phyloP scores from a whole-genome alignment of 176 grass and related monocot species.

The Oryza longistaminata region DNA sequence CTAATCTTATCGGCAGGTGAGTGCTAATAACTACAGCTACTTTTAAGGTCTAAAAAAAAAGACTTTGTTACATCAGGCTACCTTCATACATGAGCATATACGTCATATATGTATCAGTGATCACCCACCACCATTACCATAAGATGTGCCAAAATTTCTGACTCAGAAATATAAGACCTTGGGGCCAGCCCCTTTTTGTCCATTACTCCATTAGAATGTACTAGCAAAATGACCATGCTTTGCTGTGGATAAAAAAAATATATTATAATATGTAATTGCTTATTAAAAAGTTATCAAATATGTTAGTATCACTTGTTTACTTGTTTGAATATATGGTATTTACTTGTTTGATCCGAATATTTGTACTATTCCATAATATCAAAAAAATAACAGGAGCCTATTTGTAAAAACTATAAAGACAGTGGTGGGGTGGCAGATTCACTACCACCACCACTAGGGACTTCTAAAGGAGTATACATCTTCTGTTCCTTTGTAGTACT shows the following conservation, averaged over 20 bases:
- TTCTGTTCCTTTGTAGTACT: background rate
- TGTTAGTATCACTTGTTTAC: too few relatives aligned
- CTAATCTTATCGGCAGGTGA: slow-evolving; percentile 3
- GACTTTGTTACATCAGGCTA: background rate
- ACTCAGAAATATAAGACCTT: background rate
- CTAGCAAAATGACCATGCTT: too few relatives aligned
- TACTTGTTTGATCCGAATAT: too few relatives aligned
- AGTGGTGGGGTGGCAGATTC: too few relatives aligned
- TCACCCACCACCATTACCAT: background rate
- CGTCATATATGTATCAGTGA: background rate
- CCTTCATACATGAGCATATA: background rate
- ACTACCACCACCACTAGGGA: too few relatives aligned
- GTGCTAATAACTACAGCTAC: background rate
- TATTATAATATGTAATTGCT: too few relatives aligned
- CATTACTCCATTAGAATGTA: background rate
- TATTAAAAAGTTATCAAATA: too few relatives aligned
- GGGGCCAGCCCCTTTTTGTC: background rate
- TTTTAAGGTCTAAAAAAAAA: background rate
- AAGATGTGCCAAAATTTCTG: background rate
- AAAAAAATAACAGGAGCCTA: too few relatives aligned
- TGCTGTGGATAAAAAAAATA: too few relatives aligned
- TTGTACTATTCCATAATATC: too few relatives aligned
- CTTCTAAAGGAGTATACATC: background rate
- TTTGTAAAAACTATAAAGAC: too few relatives aligned
- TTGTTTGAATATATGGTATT: too few relatives aligned